Conservation (phyloP, 148 eudicot genomes). For the Cornus florida region DNA sequence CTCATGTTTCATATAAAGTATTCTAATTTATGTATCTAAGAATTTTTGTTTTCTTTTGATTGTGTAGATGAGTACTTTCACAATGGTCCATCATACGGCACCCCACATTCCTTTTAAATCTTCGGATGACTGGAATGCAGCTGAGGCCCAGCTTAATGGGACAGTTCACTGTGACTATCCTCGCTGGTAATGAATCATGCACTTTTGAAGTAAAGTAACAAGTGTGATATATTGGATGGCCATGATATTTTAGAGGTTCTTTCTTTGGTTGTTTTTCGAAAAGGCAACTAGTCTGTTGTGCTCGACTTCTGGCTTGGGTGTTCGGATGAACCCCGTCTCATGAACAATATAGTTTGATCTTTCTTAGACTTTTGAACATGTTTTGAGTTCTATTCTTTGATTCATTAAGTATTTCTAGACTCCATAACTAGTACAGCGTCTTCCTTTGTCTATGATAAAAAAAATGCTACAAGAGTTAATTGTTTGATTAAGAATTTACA, state of each 20-base stretch:
- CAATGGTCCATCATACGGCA: constrained; percentile 94
- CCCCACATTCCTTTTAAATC: constrained; percentile 91
- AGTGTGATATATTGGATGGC: not conserved
- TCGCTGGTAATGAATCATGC: constrained; percentile 51
- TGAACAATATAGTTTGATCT: not conserved
- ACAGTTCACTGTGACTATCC: constrained; percentile 98
- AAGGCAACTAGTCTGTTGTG: not conserved
- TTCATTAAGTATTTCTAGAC: not conserved
- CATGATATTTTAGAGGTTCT: not conserved
- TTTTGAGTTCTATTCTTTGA: not conserved
- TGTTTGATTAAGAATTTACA: not conserved
- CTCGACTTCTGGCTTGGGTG: not conserved
- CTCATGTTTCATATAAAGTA: not conserved
- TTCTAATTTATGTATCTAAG: not conserved
- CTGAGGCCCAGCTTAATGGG: constrained; percentile 92
- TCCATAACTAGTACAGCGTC: too few species aligned
- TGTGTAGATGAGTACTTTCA: constrained; percentile 94
- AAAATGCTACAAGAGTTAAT: not conserved
- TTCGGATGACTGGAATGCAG: constrained; percentile 84
- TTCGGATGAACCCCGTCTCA: not conserved
- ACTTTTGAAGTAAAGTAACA: constrained; percentile 6
- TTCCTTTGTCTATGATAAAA: not conserved
- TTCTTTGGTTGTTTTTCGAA: not conserved
- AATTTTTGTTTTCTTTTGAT: not conserved
- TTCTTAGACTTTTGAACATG: not conserved